Evolutionary conservation across 495 filamentous ascomycete genomes (phyloP), one percentile per base, ranked within the genome.

Genomic region (Xylaria longipes): DNA sequence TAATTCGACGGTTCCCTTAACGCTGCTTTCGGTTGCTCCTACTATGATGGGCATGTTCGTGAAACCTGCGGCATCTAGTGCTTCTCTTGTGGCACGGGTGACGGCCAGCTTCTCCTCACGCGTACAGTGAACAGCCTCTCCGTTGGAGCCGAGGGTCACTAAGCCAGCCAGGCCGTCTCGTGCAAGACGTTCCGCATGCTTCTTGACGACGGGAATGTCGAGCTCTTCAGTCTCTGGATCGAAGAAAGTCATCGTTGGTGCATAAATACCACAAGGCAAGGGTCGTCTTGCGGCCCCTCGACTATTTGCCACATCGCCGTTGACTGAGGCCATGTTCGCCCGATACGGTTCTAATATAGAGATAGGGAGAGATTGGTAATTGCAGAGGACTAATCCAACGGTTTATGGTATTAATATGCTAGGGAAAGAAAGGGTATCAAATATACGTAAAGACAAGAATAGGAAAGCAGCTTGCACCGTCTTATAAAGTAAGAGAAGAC

Each of bases 191-290:
- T 92, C 89, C 39, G 92, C 92, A 76, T 96, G 93, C 63, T 87
- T 89, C 78, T 91, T 92, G 83, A 95, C 92, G 69, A 90, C 87
- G 6, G 90, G 86, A 73, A 93, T 87, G 76, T 97, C 94, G 76
- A 97, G 87, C 22, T 96, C 91, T 81, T 97, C 94, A 57, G 91
- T 94, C 41, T 88, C 84, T 17, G 90, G 86, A 77, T 95, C 86
- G 84, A 97, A 97, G 83, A 97, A 96, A 72, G 93, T 96, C 89
- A 95, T 94, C 39, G 92, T 95, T 25, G 94, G 94, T 71, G 92
- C 91, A 81, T 96, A 97, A 79, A 95, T 94, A 77, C 94, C 94
- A 73, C 91, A 90, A 17, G 91, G 92, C 62, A 97, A 90, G 72
- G 92, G 88, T 56, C 90, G 89, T 66, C 81, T 82, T 45, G 83